phyloP scores from a whole-genome alignment of 495 filamentous ascomycete genomes.

The Neurospora sp. region DNA sequence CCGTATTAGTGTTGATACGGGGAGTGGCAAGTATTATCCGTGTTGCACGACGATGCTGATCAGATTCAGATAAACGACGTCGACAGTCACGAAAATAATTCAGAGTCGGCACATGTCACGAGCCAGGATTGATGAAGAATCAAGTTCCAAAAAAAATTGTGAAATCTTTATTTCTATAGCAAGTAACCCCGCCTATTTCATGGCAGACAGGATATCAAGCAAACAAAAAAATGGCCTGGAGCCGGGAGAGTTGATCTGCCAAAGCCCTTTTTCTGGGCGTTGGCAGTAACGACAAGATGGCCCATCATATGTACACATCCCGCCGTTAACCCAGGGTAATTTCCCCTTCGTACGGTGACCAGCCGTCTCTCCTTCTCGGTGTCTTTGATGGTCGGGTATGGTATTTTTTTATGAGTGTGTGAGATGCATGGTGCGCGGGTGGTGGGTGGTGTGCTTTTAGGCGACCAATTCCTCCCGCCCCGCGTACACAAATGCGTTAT shows the following conservation, averaged over 20 bases:
- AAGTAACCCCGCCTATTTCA: background rate
- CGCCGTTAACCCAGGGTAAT: background rate
- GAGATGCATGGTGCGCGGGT: background rate
- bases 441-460: background rate
- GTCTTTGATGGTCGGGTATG: slow-evolving; percentile 1
- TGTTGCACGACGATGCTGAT: background rate
- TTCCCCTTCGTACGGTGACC: background rate
- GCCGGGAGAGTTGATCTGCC: background rate
- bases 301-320: background rate
- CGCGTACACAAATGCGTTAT: background rate
- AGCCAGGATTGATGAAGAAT: background rate
- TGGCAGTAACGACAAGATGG: background rate
- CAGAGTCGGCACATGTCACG: background rate
- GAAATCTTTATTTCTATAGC: background rate
- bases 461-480: background rate
- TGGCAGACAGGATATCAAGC: slow-evolving; percentile 1
- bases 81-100: background rate
- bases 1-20: background rate
- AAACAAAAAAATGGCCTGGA: background rate
- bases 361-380: background rate
- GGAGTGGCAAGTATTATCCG: background rate
- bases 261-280: background rate
- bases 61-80: too few species aligned
- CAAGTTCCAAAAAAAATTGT: background rate
- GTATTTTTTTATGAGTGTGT: background rate